Conservation (phyloP, 164 flowering plant genomes). For the Liriodendron chinense region DNA sequence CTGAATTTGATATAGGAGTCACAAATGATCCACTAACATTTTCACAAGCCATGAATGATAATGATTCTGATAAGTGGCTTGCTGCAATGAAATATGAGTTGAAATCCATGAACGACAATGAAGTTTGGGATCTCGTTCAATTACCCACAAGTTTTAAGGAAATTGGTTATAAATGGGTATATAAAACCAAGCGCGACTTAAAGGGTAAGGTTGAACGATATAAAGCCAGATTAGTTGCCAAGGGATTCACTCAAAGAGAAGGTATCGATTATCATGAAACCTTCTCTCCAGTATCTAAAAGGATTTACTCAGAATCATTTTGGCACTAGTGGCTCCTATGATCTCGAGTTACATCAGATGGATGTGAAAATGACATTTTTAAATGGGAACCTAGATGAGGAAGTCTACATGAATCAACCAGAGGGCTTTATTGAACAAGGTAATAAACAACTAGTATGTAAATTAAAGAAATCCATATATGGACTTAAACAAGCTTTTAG, state of each 20-base stretch:
- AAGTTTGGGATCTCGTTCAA: slow-evolving; percentile 7
- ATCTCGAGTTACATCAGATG: neutral
- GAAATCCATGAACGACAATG: slow-evolving; percentile 2
- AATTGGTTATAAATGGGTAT: slow-evolving; percentile 5
- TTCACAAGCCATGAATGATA: slow-evolving; percentile 6
- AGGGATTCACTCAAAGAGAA: no score
- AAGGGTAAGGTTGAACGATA: neutral
- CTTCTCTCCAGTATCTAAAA: neutral
- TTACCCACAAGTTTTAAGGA: neutral
- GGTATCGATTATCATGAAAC: neutral
- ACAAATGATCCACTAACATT: neutral
- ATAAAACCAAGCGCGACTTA: neutral
- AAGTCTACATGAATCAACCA: neutral
- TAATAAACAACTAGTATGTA: neutral
- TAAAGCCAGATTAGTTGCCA: no score
- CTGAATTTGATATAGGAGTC: slow-evolving; percentile 3
- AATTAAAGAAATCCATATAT: slow-evolving; percentile 9
- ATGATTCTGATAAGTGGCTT: neutral
- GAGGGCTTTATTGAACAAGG: neutral
- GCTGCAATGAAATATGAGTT: slow-evolving; percentile 2
- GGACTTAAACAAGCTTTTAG: neutral
- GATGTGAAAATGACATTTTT: neutral
- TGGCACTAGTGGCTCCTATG: slow-evolving; percentile 8
- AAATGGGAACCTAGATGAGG: no score
- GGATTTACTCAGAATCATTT: slow-evolving; percentile 1